These are phyloP conservation scores for Saccharomycopsis lassenensis DNA, from an alignment of 805 yeast genomes.

Conservation along the genomic window DNA sequence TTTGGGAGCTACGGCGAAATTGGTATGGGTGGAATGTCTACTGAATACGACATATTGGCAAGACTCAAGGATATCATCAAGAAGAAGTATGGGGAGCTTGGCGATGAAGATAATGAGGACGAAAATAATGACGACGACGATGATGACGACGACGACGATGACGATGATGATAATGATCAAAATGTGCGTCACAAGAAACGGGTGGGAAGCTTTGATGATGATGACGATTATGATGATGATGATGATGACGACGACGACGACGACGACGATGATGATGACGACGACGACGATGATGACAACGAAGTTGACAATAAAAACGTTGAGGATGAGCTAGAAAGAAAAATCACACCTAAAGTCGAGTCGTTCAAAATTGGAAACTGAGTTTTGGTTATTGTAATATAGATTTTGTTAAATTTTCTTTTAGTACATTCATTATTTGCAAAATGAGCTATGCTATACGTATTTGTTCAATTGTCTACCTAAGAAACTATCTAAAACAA, in stretches of 20 bases:
- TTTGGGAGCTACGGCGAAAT: slow-evolving; percentile 90
- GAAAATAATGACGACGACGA: slow-evolving; percentile 33
- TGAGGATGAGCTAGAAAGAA: slow-evolving; percentile 17
- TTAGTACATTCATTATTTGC: no score
- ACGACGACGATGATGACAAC: slow-evolving; percentile 16
- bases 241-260: slow-evolving; percentile 35
- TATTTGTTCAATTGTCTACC: no score
- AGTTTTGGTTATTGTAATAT: no score
- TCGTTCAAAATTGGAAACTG: slow-evolving; percentile 13
- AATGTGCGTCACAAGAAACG: no score
- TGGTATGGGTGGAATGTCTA: slow-evolving; percentile 99
- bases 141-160: slow-evolving; percentile 25
- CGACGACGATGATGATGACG: slow-evolving; percentile 16
- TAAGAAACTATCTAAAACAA: no score
- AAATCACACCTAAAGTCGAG: no score
- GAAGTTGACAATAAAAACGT: slow-evolving; percentile 23
- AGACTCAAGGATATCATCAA: slow-evolving; percentile 29
- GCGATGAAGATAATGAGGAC: slow-evolving; percentile 37
- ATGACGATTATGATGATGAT: slow-evolving; percentile 36
- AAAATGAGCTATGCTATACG: no score
- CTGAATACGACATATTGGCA: slow-evolving; percentile 89
- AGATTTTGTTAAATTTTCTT: no score
- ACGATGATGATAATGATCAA: slow-evolving; percentile 28
- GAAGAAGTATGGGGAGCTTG: slow-evolving; percentile 48
- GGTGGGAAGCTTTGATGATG: no score